Base-by-base conservation (phyloP, 106 monocot species). In the Platanthera zijinensis region DNA sequence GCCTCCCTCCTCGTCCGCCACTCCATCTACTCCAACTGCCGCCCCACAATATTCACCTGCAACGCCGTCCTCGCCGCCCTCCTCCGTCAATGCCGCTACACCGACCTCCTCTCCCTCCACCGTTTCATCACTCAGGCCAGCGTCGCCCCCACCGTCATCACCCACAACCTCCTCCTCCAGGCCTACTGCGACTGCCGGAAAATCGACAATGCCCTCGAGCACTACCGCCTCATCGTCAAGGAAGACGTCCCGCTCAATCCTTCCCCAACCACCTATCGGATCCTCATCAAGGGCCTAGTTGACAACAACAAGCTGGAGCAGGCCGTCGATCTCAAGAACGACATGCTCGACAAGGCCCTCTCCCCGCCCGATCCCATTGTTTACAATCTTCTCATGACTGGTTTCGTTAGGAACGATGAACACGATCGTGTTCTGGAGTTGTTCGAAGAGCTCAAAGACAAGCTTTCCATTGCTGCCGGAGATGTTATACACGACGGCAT, bases 21-120 rank as follows among this genome's bases (percentile, higher is more conserved):
- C 78, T 94, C 97, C 67, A 94, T 97, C 83, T 94, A 97, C 83
- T 97, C 97, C 75, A 97, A 97, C 83, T 97, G 97, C 84, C 85
- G 94, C 15, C 97, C 94, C 50, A 91, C 97, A 22, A 59, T 89
- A 57, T 97, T 88, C 84, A 99, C 97, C 66, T 86, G 83, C 87
- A 92, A 94, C 81, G 93, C 94, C 61, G 94, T 99, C 28, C 84
- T 99, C 74, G 6, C 76, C 50, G 91, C 97, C 14, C 86, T 91
- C 69, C 89, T 99, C 75, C 87, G 89, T 74, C 91, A 91, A 47
- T 83, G 74, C 80, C 90, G 93, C 53, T 84, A 92, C 71, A 78
- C 87, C n/a, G 97, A 99, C 75, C 83, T 99, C 76, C 89, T 99
- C 56, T 80, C 93, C 14, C 86, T 99, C 50, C 91, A 99, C 78